Percentiles rank a stretch among this genome's conserved stretches.
Evolutionary conservation across 495 filamentous ascomycete species (phyloP).

Genomic region (Beverwykella pulmonaria): DNA sequence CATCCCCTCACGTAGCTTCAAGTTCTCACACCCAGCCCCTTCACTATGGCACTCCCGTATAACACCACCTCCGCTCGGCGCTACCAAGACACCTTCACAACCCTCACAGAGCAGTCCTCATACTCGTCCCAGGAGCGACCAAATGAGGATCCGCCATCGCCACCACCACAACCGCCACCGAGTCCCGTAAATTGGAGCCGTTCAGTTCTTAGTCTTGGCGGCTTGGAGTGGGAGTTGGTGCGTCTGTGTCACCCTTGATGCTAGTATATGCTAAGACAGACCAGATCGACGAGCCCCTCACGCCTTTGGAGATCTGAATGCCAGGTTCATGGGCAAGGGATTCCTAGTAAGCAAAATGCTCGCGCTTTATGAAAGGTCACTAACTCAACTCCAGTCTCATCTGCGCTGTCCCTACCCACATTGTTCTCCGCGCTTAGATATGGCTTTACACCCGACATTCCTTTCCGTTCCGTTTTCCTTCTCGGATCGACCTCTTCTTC

Average conservation of each 20-base stretch:
- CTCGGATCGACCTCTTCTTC: neutral
- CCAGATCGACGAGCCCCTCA: slow-evolving; percentile 10
- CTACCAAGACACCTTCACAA: neutral
- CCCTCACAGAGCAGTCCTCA: neutral
- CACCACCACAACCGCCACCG: slow-evolving; percentile 35
- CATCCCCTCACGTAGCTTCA: neutral
- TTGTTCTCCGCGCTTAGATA: neutral
- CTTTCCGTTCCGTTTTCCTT: too few relatives aligned
- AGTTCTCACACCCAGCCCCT: neutral
- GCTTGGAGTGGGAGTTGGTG: slow-evolving; percentile 1
- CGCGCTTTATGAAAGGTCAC: too few relatives aligned
- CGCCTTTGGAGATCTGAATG: slow-evolving; percentile 6
- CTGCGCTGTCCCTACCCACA: neutral
- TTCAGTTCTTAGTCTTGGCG: slow-evolving; percentile 1
- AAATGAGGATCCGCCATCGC: slow-evolving; percentile 34
- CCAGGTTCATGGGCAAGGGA: neutral
- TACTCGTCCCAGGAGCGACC: slow-evolving; percentile 13
- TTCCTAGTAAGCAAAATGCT: neutral
- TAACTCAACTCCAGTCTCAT: too few relatives aligned
- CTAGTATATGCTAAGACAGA: neutral
- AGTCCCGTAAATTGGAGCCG: slow-evolving; percentile 23
- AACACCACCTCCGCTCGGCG: neutral
- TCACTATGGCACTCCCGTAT: slow-evolving; percentile 5
- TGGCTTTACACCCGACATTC: neutral
- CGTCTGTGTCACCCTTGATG: neutral